These are phyloP conservation scores for Beauveria sp. DNA, from an alignment of 2,329 filamentous ascomycete genomes.

Conservation along the genomic window DNA sequence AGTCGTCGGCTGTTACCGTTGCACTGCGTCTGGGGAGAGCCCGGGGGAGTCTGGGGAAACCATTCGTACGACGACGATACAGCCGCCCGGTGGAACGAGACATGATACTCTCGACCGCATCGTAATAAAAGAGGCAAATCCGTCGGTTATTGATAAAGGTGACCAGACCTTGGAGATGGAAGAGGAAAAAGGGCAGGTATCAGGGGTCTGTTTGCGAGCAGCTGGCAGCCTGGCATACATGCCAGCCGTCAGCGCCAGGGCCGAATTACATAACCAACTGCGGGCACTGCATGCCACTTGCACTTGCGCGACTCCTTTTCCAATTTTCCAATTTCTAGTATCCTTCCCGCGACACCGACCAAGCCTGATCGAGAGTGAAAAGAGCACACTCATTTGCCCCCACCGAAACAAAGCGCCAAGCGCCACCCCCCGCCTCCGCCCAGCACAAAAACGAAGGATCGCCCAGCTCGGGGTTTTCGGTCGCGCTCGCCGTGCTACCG, in stretches of 20 bases:
- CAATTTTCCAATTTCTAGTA: background rate
- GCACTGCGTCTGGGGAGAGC: background rate
- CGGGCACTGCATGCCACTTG: background rate
- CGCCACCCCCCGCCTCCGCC: background rate
- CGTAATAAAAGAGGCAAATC: background rate
- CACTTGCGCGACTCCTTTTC: background rate
- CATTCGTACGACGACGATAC: background rate
- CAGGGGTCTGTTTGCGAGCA: background rate
- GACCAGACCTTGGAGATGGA: background rate
- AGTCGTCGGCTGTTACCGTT: background rate
- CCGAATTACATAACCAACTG: conserved; percentile 1
- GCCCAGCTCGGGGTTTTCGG: conserved; percentile 6
- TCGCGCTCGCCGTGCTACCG: background rate
- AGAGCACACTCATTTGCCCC: background rate
- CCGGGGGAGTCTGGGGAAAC: background rate
- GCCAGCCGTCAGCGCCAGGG: background rate
- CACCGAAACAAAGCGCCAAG: background rate
- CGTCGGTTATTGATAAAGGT: background rate
- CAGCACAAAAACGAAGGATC: background rate
- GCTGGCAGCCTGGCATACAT: background rate
- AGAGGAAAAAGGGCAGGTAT: background rate
- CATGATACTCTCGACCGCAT: too few species aligned
- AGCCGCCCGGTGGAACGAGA: too few species aligned
- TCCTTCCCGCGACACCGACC: background rate
- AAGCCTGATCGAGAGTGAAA: background rate